Evolutionary conservation across 2,329 filamentous ascomycete genomes (phyloP).

Genomic region (Alternaria sp.): DNA sequence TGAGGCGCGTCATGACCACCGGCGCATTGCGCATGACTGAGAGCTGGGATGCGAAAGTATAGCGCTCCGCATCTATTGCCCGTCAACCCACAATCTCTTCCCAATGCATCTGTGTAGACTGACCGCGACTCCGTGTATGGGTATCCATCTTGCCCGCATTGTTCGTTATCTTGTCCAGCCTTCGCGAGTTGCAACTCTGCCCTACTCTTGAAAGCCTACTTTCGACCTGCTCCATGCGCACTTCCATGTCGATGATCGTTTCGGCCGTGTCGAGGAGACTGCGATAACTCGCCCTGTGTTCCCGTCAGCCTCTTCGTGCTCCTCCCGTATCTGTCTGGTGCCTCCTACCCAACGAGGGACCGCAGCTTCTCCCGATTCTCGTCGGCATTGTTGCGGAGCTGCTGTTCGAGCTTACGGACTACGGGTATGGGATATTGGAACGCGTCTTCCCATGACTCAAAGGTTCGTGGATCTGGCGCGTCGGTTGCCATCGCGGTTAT

Average conservation of each 20-base stretch:
- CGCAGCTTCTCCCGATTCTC: conserved; percentile 72
- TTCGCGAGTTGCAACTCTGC: conserved; percentile 75
- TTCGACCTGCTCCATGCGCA: conserved; percentile 78
- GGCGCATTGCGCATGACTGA: conserved; percentile 66
- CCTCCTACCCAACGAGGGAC: conserved; percentile 68
- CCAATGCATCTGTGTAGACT: conserved; percentile 25
- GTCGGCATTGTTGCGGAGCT: conserved; percentile 68
- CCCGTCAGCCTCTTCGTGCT: conserved; percentile 8
- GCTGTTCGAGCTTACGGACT: conserved; percentile 69
- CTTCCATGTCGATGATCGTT: conserved; percentile 89
- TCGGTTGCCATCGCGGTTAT: conserved; percentile 59
- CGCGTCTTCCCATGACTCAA: conserved; percentile 71
- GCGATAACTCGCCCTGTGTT: conserved; percentile 73
- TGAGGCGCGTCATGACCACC: conserved; percentile 60
- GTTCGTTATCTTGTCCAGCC: conserved; percentile 71
- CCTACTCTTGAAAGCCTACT: conserved; percentile 75
- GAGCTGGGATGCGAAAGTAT: conserved; percentile 64
- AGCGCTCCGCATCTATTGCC: conserved; percentile 52
- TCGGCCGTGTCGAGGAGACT: conserved; percentile 92
- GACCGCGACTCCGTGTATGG: conserved; percentile 52
- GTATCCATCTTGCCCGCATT: conserved; percentile 63
- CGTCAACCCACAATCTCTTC: conserved; percentile 25
- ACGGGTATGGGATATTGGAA: conserved; percentile 71
- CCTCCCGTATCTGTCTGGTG: neutral
- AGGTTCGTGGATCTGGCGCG: conserved; percentile 63